Percentiles rank a stretch among this genome's conserved stretches.
Evolutionary conservation across 2,329 filamentous ascomycete species (phyloP).

Genomic region (Epichloe sp.): DNA sequence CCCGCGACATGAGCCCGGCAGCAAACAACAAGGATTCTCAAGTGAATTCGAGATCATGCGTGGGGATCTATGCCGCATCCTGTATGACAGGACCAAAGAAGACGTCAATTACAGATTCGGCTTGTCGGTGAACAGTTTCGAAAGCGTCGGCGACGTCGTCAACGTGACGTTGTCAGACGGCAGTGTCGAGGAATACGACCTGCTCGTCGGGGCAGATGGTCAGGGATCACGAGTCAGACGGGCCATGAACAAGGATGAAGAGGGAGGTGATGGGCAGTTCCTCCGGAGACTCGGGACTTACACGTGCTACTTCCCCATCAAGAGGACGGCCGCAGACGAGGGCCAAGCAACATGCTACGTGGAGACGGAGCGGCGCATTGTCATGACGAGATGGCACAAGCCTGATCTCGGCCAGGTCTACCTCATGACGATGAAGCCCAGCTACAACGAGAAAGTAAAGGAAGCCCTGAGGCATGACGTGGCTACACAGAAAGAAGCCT

Average conservation of each 20-base stretch:
- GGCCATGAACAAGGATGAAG: slow-evolving; percentile 4
- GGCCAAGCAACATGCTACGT: slow-evolving; percentile 16
- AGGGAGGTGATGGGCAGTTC: slow-evolving; percentile 3
- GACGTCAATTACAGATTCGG: slow-evolving; percentile 17
- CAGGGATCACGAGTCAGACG: slow-evolving; percentile 7
- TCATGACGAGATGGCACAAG: slow-evolving; percentile 17
- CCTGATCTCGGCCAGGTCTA: slow-evolving; percentile 13
- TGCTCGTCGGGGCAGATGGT: slow-evolving; percentile 10
- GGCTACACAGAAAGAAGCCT: slow-evolving; percentile 17
- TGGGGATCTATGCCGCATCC: slow-evolving; percentile 32
- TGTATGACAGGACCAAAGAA: slow-evolving; percentile 23
- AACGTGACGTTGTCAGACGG: slow-evolving; percentile 8
- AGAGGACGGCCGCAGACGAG: slow-evolving; percentile 8
- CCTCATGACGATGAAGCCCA: slow-evolving; percentile 14
- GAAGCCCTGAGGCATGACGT: slow-evolving; percentile 10
- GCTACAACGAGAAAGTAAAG: slow-evolving; percentile 11
- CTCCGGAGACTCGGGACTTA: slow-evolving; percentile 11
- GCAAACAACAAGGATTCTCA: slow-evolving; percentile 21
- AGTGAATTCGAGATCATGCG: slow-evolving; percentile 43
- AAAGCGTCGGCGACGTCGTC: slow-evolving; percentile 4
- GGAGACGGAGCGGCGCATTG: slow-evolving; percentile 20
- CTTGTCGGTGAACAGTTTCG: background rate
- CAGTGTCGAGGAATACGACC: slow-evolving; percentile 6
- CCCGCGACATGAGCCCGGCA: slow-evolving; percentile 7
- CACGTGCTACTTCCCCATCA: slow-evolving; percentile 25